Evolutionary conservation across 192 early-diverging fungal genomes (phyloP).

Genomic region (Dissophora ornata): DNA sequence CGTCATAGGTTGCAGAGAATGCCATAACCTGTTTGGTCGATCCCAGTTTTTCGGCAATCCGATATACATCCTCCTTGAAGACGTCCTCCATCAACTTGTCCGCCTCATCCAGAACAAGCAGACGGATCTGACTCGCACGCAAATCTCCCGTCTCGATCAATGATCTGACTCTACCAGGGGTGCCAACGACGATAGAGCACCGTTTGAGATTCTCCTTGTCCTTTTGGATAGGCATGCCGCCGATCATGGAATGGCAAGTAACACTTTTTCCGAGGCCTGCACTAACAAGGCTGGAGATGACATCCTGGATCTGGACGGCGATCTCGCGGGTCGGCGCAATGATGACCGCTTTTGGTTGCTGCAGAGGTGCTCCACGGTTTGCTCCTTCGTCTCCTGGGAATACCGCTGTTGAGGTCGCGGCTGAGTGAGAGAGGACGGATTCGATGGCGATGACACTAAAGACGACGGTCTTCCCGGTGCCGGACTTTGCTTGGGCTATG

Average conservation of each 20-base stretch:
- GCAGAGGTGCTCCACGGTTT: not conserved
- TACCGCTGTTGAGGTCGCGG: constrained; percentile 48
- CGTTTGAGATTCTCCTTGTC: constrained; percentile 56
- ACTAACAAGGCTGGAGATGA: constrained; percentile 56
- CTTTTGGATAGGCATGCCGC: constrained; percentile 60
- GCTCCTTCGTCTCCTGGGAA: too few species aligned
- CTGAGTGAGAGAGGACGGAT: constrained; percentile 39
- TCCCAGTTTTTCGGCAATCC: constrained; percentile 54
- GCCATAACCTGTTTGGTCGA: constrained; percentile 63
- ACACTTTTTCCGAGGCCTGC: constrained; percentile 25
- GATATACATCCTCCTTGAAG: constrained; percentile 51
- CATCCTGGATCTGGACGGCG: constrained; percentile 69
- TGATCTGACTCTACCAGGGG: constrained; percentile 59
- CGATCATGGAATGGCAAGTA: constrained; percentile 64
- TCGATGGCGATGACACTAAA: constrained; percentile 73
- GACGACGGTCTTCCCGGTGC: constrained; percentile 61
- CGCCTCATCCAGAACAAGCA: constrained; percentile 70
- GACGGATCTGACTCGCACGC: constrained; percentile 46
- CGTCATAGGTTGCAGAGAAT: constrained; percentile 71
- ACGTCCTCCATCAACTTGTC: constrained; percentile 69
- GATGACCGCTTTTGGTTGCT: constrained; percentile 58
- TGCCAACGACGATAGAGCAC: constrained; percentile 67
- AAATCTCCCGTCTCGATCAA: constrained; percentile 57
- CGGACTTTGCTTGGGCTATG: constrained; percentile 89
- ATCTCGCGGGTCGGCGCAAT: constrained; percentile 73